Conservation (phyloP, 805 yeast species). For the Wickerhamomyces queroliae region DNA sequence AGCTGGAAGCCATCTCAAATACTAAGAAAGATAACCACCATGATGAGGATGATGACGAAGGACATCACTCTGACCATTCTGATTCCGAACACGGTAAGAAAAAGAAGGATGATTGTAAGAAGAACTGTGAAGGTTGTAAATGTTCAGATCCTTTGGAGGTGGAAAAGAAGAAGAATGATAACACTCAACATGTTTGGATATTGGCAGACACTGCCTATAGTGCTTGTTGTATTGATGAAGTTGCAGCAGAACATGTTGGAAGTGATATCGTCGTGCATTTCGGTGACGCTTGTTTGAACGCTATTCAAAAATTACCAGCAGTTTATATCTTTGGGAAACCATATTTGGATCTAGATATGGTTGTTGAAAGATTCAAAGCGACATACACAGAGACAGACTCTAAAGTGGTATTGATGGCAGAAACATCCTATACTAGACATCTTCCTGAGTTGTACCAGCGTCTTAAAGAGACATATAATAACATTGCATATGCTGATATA, state of each 20-base stretch:
- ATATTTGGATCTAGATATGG: conserved; percentile 34
- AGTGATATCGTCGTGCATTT: conserved; percentile 87
- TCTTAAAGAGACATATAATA: conserved; percentile 25
- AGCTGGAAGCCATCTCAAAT: conserved; percentile 6
- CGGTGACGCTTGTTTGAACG: conserved; percentile 91
- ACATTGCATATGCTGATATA: conserved; percentile 35
- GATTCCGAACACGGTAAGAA: conserved; percentile 3
- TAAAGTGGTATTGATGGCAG: conserved; percentile 64
- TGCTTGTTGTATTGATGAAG: conserved; percentile 93
- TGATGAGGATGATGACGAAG: neutral
- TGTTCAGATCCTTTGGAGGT: conserved; percentile 16
- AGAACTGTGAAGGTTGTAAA: conserved; percentile 17
- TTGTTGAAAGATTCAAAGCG: conserved; percentile 35
- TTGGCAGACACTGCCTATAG: conserved; percentile 95
- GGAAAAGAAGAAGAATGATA: conserved; percentile 1
- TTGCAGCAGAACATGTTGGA: conserved; percentile 88
- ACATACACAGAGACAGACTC: conserved; percentile 34
- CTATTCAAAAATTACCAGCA: conserved; percentile 66
- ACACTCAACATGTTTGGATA: conserved; percentile 54
- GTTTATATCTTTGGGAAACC: conserved; percentile 78
- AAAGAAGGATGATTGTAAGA: conserved; percentile 13
- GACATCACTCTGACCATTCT: conserved; percentile 2
- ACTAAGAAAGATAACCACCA: conserved; percentile 9
- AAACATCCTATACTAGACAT: conserved; percentile 55
- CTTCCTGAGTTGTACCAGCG: conserved; percentile 33